Evolutionary conservation across 495 filamentous ascomycete species (phyloP), one percentile per base, ranked within the genome.

Genomic region (Aspergillus indologenus): DNA sequence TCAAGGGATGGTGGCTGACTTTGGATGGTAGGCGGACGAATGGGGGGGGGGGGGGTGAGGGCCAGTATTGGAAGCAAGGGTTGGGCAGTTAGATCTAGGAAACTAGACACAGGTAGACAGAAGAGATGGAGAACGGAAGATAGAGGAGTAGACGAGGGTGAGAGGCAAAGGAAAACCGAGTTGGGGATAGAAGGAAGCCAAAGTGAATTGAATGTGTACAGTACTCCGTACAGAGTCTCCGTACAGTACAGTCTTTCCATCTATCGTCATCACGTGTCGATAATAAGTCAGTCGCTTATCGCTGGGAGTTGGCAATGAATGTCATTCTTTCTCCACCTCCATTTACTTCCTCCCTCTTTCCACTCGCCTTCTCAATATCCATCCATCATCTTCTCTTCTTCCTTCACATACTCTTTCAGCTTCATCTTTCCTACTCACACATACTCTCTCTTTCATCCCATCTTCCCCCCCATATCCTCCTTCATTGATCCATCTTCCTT

Each of bases 201-300:
- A n/a, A n/a, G n/a, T n/a, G n/a, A n/a, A n/a, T n/a, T n/a, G n/a
- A n/a, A n/a, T n/a, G n/a, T n/a, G n/a, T n/a, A n/a, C n/a, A n/a
- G n/a, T n/a, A n/a, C n/a, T n/a, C n/a, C n/a, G n/a, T n/a, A n/a
- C n/a, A n/a, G n/a, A 17, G 21, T 46, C 2, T 3, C 26, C 3
- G 26, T 29, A 4, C 26, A 29, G 3, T 9, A 29, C 9, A 3
- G 26, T 29, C 26, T 29, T 9, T 29, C 9, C 26, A 29, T 29
- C 26, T 11, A 40, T 40, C 34, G 12, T 40, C 34, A 40, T 40
- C 34, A 40, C 34, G 34, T 40, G 34, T 11, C 5, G 34, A 11
- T 4, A 14, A 20, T 15, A 8, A 45, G n/a, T 2, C 11, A 11
- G 19, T 22, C 47, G 52, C 50, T 59, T 59, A 59, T 59, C 61